Base-by-base conservation (phyloP, 2,329 filamentous ascomycete species). In the Fusarium tanahbumbuense region DNA sequence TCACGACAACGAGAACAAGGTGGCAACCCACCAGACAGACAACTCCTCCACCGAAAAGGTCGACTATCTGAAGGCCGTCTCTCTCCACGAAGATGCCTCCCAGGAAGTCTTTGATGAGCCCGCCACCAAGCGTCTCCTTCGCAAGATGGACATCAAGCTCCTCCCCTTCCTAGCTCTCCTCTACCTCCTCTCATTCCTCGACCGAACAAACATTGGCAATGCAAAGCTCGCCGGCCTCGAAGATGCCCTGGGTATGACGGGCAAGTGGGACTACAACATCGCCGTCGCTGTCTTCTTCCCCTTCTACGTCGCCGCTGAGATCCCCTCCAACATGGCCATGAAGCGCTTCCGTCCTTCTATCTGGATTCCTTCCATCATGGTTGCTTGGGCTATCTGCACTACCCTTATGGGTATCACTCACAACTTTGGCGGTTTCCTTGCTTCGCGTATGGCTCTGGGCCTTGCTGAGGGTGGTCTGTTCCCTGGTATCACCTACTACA, bases 401-500 rank as follows among this genome's bases (percentile, higher is more conserved):
- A 84, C 84, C 6, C 78, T 83, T 3, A 83, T 83, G 77, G 86
- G 85, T 12, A 70, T 86, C 6, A 83, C 87, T 6, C 72, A 79
- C 18, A 83, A 79, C 67, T 84, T 83, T 55, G 72, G 75, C 7
- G 84, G 85, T 2, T 83, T 88, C n/a, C 77, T 89, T 71, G 79
- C 78, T 67, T 76, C 83, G 48, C 80, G 85, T 23, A 80, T 82
- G 62, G 79, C 84, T 41, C 79, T 87, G 0, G 85, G 85, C 42
- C 68, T 86, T 25, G 81, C 83, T 18, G 84, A 87, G 76, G 87
- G 86, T 46, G 89, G 88, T 46, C 79, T 89, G 8, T 90, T 90
- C 68, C 89, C 89, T 8, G 88, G 88, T 32, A 84, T 89, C 62
- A 86, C 84, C n/a, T 88, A 87, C 75, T 88, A 85, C 74, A 85